Conservation (phyloP, 2,329 filamentous ascomycete species). For the Exserohilum turcica region DNA sequence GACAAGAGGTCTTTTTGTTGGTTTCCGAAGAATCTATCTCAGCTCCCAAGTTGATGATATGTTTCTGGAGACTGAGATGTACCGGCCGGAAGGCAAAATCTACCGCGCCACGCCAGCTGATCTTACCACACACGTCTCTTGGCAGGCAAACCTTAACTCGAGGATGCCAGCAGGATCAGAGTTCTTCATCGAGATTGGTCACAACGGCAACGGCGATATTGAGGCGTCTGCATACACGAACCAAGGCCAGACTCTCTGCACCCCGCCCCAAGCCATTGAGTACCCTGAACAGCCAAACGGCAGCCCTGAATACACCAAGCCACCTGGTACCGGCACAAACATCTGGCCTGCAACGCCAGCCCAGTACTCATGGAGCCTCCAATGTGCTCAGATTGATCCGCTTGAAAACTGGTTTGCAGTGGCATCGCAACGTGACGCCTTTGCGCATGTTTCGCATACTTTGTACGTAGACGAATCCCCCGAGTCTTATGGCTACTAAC, state of each 20-base stretch:
- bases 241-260: slow-evolving; percentile 32
- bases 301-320: slow-evolving; percentile 53
- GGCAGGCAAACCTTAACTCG: slow-evolving; percentile 38
- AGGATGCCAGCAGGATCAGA: slow-evolving; percentile 43
- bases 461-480: slow-evolving; percentile 47
- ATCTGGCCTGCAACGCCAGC: slow-evolving; percentile 50
- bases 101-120: slow-evolving; percentile 55
- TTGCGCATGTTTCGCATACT: slow-evolving; percentile 66
- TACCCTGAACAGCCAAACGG: slow-evolving; percentile 49
- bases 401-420: slow-evolving; percentile 61
- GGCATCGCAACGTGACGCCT: slow-evolving; percentile 58
- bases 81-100: slow-evolving; percentile 51
- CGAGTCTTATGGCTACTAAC: slow-evolving; percentile 7
- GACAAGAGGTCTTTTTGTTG: slow-evolving; percentile 63
- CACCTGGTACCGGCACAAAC: slow-evolving; percentile 45
- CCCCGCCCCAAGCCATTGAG: slow-evolving; percentile 44
- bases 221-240: slow-evolving; percentile 39
- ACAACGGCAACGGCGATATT: slow-evolving; percentile 48
- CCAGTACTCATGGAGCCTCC: slow-evolving; percentile 55
- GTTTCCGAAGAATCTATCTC: slow-evolving; percentile 61
- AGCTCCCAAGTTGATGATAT: slow-evolving; percentile 67
- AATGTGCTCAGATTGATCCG: slow-evolving; percentile 57
- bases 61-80: slow-evolving; percentile 56
- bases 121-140: slow-evolving; percentile 36
- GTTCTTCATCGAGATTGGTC: slow-evolving; percentile 46